phyloP scores from a whole-genome alignment of 1,284 basidiomycete species.

The Chalciporus sp. region DNA sequence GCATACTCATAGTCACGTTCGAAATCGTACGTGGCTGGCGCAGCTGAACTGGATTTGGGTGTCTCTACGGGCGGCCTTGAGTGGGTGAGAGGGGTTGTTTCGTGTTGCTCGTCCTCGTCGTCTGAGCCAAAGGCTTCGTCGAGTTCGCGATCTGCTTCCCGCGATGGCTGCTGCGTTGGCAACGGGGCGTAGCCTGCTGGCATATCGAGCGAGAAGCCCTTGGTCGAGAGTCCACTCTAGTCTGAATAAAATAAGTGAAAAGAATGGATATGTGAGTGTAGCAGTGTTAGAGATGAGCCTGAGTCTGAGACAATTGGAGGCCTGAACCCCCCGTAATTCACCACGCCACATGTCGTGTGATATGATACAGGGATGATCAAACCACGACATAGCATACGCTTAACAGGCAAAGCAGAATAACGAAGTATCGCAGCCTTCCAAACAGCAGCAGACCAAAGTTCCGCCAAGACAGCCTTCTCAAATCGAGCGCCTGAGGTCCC shows the following conservation, averaged over 20 bases:
- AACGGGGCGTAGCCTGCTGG: conserved; percentile 54
- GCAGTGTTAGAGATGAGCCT: not conserved
- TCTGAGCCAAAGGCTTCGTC: conserved; percentile 67
- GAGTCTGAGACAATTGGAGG: not conserved
- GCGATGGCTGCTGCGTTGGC: conserved; percentile 46
- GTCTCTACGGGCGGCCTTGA: conserved; percentile 5
- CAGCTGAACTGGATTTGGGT: conserved; percentile 4
- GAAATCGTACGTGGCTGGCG: conserved; percentile 70
- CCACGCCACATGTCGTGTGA: no score
- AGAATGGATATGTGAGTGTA: not conserved
- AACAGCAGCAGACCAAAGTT: no score
- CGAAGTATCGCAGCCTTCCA: not conserved
- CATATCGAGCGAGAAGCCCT: conserved; percentile 30
- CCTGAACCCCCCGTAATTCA: not conserved
- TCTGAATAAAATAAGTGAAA: not conserved
- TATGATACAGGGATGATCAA: no score
- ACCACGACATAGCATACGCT: no score
- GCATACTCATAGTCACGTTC: conserved; percentile 78
- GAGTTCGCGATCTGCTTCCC: conserved; percentile 61
- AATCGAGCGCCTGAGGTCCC: no score
- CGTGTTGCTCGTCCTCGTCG: conserved; percentile 51
- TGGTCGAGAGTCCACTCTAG: not conserved
- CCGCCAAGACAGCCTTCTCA: no score
- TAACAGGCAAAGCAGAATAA: not conserved
- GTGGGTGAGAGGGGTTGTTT: conserved; percentile 33